A percentile compares a stretch with the other conserved stretches of the same genome.
phyloP scores from a whole-genome alignment of 225 moss, liverwort and hornwort species.

The Marchantia polymorpha region DNA sequence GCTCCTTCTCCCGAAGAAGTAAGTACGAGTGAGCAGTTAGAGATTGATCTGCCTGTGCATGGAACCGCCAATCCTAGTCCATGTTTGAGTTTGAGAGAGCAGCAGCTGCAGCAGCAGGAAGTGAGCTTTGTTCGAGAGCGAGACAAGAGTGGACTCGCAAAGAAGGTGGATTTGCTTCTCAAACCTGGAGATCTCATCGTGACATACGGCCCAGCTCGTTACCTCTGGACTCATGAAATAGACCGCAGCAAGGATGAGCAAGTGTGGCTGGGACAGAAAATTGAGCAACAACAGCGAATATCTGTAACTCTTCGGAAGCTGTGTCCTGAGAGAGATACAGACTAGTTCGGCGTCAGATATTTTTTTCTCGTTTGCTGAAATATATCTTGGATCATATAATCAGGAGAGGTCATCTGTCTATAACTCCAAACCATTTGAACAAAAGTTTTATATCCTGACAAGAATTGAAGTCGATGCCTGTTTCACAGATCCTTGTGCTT shows the following conservation, averaged over 20 bases:
- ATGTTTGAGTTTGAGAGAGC: not conserved
- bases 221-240: conserved; percentile 88
- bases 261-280: conserved; percentile 59
- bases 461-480: too few species aligned
- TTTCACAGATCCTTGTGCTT: too few species aligned
- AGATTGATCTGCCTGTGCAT: not conserved
- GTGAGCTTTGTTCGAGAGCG: conserved; percentile 12
- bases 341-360: not conserved
- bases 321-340: conserved; percentile 34
- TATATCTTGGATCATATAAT: too few species aligned
- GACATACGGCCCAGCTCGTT: conserved; percentile 58
- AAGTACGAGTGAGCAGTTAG: not conserved
- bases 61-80: not conserved
- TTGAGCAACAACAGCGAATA: conserved; percentile 56
- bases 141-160: conserved; percentile 23
- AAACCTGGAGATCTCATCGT: conserved; percentile 70
- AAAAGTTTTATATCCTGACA: too few species aligned
- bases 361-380: too few species aligned
- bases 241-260: conserved; percentile 53
- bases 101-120: not conserved
- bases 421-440: too few species aligned
- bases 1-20: not conserved
- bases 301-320: conserved; percentile 80
- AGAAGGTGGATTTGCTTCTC: conserved; percentile 59
- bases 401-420: too few species aligned